These are phyloP conservation scores for Flaveria robusta DNA, from an alignment of 129 eudicot species.

Conservation along the genomic window DNA sequence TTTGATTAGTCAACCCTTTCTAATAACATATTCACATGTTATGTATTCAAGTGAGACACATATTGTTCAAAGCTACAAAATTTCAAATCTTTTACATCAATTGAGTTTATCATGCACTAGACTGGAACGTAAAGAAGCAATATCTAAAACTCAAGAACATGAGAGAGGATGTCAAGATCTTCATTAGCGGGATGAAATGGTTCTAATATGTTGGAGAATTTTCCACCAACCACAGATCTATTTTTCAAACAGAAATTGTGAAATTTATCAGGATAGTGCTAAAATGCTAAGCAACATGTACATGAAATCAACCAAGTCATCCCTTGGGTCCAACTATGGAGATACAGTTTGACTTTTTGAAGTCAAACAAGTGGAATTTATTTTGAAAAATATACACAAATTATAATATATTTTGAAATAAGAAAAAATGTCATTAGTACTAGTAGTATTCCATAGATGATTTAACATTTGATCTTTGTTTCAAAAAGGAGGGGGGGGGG, in stretches of 20 bases:
- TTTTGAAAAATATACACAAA: neutral
- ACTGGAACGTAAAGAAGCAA: neutral
- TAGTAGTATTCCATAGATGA: neutral
- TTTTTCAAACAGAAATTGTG: constrained; percentile 35
- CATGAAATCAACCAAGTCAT: neutral
- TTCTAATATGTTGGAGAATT: constrained; percentile 42
- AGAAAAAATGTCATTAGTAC: neutral
- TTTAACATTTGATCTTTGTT: neutral
- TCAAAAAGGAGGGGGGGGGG: no score
- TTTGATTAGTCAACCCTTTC: no score
- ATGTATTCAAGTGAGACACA: neutral
- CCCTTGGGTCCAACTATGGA: neutral
- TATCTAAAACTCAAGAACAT: constrained; percentile 58
- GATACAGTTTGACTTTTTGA: constrained; percentile 15
- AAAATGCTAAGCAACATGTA: constrained; percentile 8
- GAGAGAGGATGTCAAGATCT: constrained; percentile 68
- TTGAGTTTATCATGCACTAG: neutral
- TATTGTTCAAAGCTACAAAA: constrained; percentile 9
- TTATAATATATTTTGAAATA: neutral
- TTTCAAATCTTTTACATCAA: constrained; percentile 1
- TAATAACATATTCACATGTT: neutral
- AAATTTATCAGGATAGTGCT: constrained; percentile 33
- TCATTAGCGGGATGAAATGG: constrained; percentile 50
- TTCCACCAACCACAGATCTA: constrained; percentile 50
- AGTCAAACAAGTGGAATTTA: constrained; percentile 8